Percentiles rank a stretch among this genome's conserved stretches.
Evolutionary conservation across 148 eudicot species (phyloP).

Genomic region (Arctostaphylos glauca): DNA sequence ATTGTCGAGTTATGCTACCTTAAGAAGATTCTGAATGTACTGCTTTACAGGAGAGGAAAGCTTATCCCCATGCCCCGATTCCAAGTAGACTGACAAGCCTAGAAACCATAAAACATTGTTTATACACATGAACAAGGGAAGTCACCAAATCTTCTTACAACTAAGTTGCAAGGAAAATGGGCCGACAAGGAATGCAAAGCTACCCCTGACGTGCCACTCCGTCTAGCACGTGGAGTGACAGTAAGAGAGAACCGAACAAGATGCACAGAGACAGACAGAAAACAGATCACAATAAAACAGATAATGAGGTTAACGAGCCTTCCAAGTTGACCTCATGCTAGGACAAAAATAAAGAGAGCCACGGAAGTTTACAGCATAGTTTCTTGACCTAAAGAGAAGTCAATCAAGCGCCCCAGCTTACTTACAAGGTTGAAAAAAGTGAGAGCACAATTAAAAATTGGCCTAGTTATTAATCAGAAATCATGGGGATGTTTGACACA

Average conservation of each 20-base stretch:
- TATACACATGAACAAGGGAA: not conserved
- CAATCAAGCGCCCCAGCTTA: not conserved
- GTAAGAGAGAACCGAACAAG: not conserved
- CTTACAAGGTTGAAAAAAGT: not conserved
- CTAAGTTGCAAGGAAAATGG: conserved; percentile 1
- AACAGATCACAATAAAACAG: too few species aligned
- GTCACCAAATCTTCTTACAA: too few species aligned
- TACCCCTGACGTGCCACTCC: not conserved
- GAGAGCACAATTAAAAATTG: not conserved
- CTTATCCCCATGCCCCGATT: conserved; percentile 62
- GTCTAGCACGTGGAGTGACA: not conserved
- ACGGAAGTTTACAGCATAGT: not conserved
- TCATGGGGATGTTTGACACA: not conserved
- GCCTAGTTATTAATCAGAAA: not conserved
- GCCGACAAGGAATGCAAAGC: not conserved
- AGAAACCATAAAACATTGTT: not conserved
- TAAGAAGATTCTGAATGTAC: conserved; percentile 61
- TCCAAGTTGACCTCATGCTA: too few species aligned
- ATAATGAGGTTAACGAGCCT: too few species aligned
- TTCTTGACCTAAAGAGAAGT: not conserved
- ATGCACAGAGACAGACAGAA: not conserved
- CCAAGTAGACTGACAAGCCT: conserved; percentile 64
- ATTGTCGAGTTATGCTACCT: conserved; percentile 37
- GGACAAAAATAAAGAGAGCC: not conserved
- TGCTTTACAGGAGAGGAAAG: conserved; percentile 59